Evolutionary conservation across 257 asterid genomes (phyloP), one percentile per base, ranked within the genome.

Genomic region (Capsicum baccatum): DNA sequence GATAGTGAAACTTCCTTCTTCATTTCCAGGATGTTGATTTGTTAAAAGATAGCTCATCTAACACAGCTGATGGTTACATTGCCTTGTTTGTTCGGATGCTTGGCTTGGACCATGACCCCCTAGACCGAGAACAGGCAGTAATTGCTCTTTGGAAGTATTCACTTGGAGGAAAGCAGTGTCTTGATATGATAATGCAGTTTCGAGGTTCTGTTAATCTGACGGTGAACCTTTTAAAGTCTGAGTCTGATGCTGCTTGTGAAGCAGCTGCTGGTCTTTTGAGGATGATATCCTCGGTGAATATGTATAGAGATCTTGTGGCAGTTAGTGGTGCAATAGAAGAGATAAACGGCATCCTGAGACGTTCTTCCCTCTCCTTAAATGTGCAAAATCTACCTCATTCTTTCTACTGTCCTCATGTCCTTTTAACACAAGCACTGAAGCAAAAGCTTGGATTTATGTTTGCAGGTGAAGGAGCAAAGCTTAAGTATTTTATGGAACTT

Each of bases 251-350:
- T 82, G 90, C 98, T 47, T 91, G 96, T 83, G 99, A 94, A 92
- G 98, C 95, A 55, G 98, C 99, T 80, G 94, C 96, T 81, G 98
- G 97, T 66, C 88, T 95, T 79, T 90, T 94, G 83, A 88, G 97
- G 83, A 88, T 83, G 59, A 81, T 91, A 52, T 94, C 98, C 62
- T 89, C 97, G 0, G 74, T 91, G 85, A 91, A 94, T 84, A 80
- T 85, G 15, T 93, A 94, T 83, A 91, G 97, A 89, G 91, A 90
- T 57, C 70, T 84, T 21, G 97, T 95, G 48, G 98, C 95, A 16
- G 92, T 81, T 84, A 92, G 96, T 87, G 97, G 97, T 68, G 95
- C 98, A 37, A 86, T 95, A 71, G 98, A 94, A 89, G 99, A 92
- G 91, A 90, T 94, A 81, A 86, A 93, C 35, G 89, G 79, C 89